These are phyloP conservation scores for Sabuloglossum arenarium DNA, from an alignment of 495 filamentous ascomycete species.

Conservation along the genomic window DNA sequence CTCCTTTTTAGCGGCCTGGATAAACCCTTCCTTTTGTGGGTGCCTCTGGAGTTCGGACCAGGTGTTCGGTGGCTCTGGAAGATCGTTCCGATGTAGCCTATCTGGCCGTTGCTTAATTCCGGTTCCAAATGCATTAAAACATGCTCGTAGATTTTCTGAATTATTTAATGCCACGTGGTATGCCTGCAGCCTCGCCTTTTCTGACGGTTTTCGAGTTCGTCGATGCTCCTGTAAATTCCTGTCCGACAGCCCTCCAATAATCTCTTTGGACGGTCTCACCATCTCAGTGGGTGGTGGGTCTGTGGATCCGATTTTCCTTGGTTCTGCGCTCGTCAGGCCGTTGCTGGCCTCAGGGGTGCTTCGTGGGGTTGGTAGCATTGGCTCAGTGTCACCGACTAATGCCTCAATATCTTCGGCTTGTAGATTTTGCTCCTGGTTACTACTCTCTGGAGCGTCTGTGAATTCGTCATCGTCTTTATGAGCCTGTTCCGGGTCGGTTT, in stretches of 20 bases:
- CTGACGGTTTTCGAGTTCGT: not conserved
- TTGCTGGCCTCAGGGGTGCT: not conserved
- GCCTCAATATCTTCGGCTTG: no score
- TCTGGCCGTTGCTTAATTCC: not conserved
- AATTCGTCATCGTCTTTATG: not conserved
- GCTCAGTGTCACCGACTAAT: no score
- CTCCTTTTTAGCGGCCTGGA: not conserved
- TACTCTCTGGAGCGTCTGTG: no score
- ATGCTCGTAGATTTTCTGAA: not conserved
- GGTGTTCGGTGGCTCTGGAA: not conserved
- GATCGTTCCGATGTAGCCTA: not conserved
- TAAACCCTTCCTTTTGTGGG: not conserved
- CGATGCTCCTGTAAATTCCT: not conserved
- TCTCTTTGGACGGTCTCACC: not conserved
- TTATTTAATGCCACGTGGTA: not conserved
- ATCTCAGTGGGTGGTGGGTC: no score
- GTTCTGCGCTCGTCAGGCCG: no score
- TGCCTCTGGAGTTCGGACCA: not conserved
- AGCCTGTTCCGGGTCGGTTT: no score
- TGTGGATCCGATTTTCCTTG: no score
- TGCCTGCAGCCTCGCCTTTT: not conserved
- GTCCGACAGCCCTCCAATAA: not conserved
- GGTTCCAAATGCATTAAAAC: not conserved
- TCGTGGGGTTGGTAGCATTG: no score
- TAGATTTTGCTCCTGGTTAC: no score